Evolutionary conservation across 2,329 filamentous ascomycete genomes (phyloP).

Genomic region (Catunica adiposa): DNA sequence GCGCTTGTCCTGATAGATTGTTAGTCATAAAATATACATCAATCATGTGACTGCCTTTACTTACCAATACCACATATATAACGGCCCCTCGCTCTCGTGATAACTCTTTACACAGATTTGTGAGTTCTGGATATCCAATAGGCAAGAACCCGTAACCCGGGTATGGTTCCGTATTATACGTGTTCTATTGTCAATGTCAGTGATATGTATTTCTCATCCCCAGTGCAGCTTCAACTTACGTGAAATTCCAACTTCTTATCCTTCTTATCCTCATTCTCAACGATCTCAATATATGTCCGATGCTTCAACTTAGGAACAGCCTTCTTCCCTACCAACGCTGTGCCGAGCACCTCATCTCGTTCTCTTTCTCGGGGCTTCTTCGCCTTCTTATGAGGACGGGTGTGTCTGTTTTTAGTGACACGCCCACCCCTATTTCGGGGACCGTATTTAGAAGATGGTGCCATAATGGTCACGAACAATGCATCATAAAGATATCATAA

Average conservation of each 20-base stretch:
- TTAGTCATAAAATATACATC: slow-evolving; percentile 1
- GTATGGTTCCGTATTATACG: slow-evolving; percentile 33
- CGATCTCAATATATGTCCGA: slow-evolving; percentile 45
- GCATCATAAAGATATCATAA: too few species aligned
- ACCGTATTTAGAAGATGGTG: too few species aligned
- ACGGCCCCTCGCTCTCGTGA: slow-evolving; percentile 45
- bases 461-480: too few species aligned
- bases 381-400: too few species aligned
- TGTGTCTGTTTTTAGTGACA: too few species aligned
- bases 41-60: slow-evolving; percentile 16
- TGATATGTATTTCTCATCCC: background rate
- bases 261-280: slow-evolving; percentile 47
- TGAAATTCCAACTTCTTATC: slow-evolving; percentile 42
- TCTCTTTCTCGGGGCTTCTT: too few species aligned
- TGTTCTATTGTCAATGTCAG: slow-evolving; percentile 29
- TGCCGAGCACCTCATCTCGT: background rate
- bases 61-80: slow-evolving; percentile 51
- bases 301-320: slow-evolving; percentile 35
- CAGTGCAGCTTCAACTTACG: slow-evolving; percentile 27
- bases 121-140: slow-evolving; percentile 44
- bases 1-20: slow-evolving; percentile 20
- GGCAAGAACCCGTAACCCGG: slow-evolving; percentile 48
- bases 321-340: slow-evolving; percentile 23
- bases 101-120: slow-evolving; percentile 45
- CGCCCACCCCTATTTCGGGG: too few species aligned